These are phyloP conservation scores for Fraxinus floribunda DNA, from an alignment of 305 asterid species.

Conservation along the genomic window DNA sequence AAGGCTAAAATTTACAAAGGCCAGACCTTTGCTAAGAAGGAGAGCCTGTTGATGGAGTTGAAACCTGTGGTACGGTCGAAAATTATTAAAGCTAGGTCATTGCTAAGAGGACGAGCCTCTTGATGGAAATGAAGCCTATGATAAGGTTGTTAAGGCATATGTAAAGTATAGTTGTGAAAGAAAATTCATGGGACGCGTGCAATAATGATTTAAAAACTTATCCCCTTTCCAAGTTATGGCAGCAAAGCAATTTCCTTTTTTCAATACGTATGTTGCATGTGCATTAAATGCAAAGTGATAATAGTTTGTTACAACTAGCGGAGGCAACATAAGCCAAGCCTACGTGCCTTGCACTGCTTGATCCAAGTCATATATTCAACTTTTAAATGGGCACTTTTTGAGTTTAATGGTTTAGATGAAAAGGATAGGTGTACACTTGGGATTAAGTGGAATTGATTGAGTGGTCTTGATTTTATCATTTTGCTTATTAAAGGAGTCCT, in stretches of 20 bases:
- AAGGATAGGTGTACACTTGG: not conserved
- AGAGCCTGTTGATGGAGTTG: not conserved
- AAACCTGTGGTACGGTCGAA: not conserved
- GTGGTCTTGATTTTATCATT: no score
- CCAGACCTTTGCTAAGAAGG: no score
- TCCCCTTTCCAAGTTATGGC: not conserved
- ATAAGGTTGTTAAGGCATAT: not conserved
- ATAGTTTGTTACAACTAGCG: not conserved
- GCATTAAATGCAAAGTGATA: no score
- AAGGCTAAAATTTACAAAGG: no score
- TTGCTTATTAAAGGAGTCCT: no score
- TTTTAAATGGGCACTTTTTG: no score
- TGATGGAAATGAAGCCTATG: not conserved
- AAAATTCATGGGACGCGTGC: not conserved
- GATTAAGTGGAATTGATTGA: not conserved
- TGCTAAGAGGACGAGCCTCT: no score
- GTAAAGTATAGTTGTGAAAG: no score
- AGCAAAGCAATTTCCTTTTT: no score
- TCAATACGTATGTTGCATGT: not conserved
- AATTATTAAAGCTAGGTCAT: not conserved
- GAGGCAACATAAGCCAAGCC: not conserved
- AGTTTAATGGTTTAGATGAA: no score
- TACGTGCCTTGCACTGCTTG: not conserved
- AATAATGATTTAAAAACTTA: no score
- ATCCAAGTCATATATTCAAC: not conserved